These are phyloP conservation scores for Zygoascus hellenicus DNA, from an alignment of 1,139 yeast genomes.

Conservation along the genomic window DNA sequence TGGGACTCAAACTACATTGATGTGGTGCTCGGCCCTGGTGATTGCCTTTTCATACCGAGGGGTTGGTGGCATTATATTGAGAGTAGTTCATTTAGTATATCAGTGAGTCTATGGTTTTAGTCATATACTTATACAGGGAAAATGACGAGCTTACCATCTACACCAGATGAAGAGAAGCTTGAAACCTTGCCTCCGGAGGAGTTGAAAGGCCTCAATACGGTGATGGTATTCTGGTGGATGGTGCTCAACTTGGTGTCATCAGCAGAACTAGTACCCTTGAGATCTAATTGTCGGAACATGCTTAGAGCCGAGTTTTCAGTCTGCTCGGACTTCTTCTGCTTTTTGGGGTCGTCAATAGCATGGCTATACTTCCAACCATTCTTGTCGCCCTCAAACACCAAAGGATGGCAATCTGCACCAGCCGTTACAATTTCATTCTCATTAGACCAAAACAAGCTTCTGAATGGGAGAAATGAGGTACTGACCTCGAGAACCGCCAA, in stretches of 20 bases:
- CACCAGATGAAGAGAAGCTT: slow-evolving; percentile 66
- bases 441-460: slow-evolving; percentile 60
- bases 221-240: slow-evolving; percentile 87
- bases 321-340: slow-evolving; percentile 43
- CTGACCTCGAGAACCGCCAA: slow-evolving; percentile 43
- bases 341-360: slow-evolving; percentile 56
- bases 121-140: slow-evolving; percentile 27
- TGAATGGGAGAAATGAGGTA: slow-evolving; percentile 80
- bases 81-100: slow-evolving; percentile 21
- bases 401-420: slow-evolving; percentile 90
- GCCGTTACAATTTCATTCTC: slow-evolving; percentile 73
- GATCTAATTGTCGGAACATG: slow-evolving; percentile 93
- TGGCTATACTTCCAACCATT: slow-evolving; percentile 62
- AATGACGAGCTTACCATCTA: slow-evolving; percentile 87
- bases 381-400: slow-evolving; percentile 69
- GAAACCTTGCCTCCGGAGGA: slow-evolving; percentile 40
- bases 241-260: slow-evolving; percentile 57
- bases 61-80: slow-evolving; percentile 30
- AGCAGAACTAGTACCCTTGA: slow-evolving; percentile 67
- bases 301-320: slow-evolving; percentile 80
- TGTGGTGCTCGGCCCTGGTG: slow-evolving; percentile 25
- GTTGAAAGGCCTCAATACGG: slow-evolving; percentile 50
- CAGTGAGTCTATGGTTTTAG: slow-evolving; percentile 27
- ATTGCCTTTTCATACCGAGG: slow-evolving; percentile 24
- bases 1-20: slow-evolving; percentile 24